These are phyloP conservation scores for Zygosaccharomyces bailii DNA, from an alignment of 805 yeast genomes.

Conservation along the genomic window DNA sequence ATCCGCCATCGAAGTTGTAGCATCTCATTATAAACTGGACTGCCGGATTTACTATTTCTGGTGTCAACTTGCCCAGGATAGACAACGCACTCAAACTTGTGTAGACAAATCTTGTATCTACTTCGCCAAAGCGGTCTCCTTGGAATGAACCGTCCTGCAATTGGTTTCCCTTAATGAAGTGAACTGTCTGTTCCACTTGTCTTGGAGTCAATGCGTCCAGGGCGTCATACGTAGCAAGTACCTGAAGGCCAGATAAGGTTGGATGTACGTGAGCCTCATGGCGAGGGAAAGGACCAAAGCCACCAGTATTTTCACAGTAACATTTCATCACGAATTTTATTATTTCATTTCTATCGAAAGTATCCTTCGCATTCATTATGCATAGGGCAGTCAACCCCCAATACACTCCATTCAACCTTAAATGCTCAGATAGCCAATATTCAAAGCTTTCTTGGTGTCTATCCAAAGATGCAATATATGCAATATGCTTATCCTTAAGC, in stretches of 20 bases:
- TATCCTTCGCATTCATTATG: slow-evolving; percentile 51
- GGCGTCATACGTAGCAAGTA: slow-evolving; percentile 62
- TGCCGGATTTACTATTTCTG: slow-evolving; percentile 58
- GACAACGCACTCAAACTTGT: slow-evolving; percentile 73
- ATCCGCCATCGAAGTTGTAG: slow-evolving; percentile 92
- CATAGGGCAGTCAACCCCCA: slow-evolving; percentile 89
- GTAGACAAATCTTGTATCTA: slow-evolving; percentile 88
- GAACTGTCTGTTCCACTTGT: slow-evolving; percentile 36
- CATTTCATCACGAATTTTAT: slow-evolving; percentile 68
- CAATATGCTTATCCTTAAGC: slow-evolving; percentile 51
- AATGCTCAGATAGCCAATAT: slow-evolving; percentile 87
- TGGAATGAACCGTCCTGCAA: slow-evolving; percentile 65
- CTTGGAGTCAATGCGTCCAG: slow-evolving; percentile 42
- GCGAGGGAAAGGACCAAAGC: slow-evolving; percentile 83
- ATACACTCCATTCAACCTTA: slow-evolving; percentile 85
- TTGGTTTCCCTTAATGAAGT: slow-evolving; percentile 39
- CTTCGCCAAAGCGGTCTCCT: slow-evolving; percentile 90
- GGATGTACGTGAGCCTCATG: slow-evolving; percentile 87
- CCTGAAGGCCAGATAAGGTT: slow-evolving; percentile 84
- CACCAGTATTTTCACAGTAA: slow-evolving; percentile 57
- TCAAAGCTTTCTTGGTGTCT: slow-evolving; percentile 57
- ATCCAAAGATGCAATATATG: slow-evolving; percentile 54
- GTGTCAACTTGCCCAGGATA: slow-evolving; percentile 59
- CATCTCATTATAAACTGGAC: slow-evolving; percentile 63
- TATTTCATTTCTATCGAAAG: slow-evolving; percentile 60